Base-by-base conservation (phyloP, 1,284 basidiomycete genomes). In the Xerocomus subilludens region DNA sequence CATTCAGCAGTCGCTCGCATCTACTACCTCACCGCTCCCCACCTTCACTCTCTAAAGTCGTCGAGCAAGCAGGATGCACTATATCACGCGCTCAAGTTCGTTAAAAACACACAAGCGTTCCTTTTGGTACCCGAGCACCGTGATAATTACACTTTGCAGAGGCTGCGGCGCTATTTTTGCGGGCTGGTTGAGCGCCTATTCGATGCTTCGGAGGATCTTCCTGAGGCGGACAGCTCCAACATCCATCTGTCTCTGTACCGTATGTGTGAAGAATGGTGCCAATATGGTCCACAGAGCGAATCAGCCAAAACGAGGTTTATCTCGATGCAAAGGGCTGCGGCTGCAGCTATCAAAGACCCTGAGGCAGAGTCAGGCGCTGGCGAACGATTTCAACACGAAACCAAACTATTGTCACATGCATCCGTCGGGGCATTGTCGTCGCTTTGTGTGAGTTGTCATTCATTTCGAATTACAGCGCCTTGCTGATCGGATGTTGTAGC, bases 261-360 rank as follows among this genome's bases (percentile, higher is more conserved):
- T 62, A 87, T 96, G 58, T 97, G 96, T 80, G 94, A 96, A 82
- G 96, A 98, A 78, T 98, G 97, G 97, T 98, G 97, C 82, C 92
- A 94, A 78, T 89, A 95, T 69, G 96, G 95, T 14, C 90, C 91
- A 64, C 91, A 95, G 79, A 90, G 91, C 3, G 95, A 96, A 74
- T 86, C 88, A 25, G 91, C 92, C 36, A 94, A 92, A 81, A 93
- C 93, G 73, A 90, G 94, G 67, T 87, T 95, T 64, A 89, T 92
- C 36, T 84, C 90, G 67, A 96, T 96, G 89, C 91, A 96, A 77
- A 91, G 91, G 74, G 89, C 90, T 16, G 92, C 92, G 1, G 90
- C 90, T 1, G 90, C 87, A 36, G 89, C 89, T 5, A 85, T 85
- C 53, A 85, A 85, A 33, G 88, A 89, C 45, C 83, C 87, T 16